Evolutionary conservation across 176 grass and related monocot species (phyloP).

Genomic region (Oryza glaberrima): DNA sequence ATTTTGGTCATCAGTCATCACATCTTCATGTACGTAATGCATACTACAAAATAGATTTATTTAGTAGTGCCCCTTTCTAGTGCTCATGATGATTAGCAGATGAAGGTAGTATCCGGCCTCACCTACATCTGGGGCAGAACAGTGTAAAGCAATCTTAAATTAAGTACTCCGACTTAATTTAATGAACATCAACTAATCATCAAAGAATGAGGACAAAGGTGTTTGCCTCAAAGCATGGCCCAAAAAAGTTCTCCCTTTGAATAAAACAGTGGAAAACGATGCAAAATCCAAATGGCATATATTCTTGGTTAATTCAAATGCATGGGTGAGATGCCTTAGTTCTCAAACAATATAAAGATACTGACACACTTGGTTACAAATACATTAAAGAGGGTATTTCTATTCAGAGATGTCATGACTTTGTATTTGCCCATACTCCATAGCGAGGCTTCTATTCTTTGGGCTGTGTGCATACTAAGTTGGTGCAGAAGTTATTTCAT

Average conservation of each 20-base stretch:
- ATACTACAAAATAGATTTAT: not conserved
- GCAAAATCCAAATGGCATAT: not conserved
- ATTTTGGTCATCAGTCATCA: conserved; percentile 18
- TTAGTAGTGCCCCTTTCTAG: not conserved
- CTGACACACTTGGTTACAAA: not conserved
- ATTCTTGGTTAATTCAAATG: conserved; percentile 5
- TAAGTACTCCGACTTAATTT: not conserved
- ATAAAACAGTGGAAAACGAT: not conserved
- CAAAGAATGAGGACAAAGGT: conserved; percentile 10
- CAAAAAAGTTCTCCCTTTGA: not conserved
- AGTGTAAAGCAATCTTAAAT: not conserved
- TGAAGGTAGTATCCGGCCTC: conserved; percentile 17
- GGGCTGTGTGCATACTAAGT: too few species aligned
- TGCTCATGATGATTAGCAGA: not conserved
- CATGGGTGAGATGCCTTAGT: not conserved
- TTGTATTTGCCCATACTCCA: not conserved
- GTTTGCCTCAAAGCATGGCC: not conserved
- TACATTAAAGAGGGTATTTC: not conserved
- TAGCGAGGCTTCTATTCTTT: not conserved
- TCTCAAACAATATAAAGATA: not conserved
- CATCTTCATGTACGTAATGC: not conserved
- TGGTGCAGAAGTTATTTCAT: too few species aligned
- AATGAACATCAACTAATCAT: not conserved
- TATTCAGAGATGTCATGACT: not conserved
- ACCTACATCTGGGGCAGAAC: conserved; percentile 16